These are phyloP conservation scores for Phytophthora sojae DNA, from an alignment of 352 stramenopile species.

Conservation along the genomic window DNA sequence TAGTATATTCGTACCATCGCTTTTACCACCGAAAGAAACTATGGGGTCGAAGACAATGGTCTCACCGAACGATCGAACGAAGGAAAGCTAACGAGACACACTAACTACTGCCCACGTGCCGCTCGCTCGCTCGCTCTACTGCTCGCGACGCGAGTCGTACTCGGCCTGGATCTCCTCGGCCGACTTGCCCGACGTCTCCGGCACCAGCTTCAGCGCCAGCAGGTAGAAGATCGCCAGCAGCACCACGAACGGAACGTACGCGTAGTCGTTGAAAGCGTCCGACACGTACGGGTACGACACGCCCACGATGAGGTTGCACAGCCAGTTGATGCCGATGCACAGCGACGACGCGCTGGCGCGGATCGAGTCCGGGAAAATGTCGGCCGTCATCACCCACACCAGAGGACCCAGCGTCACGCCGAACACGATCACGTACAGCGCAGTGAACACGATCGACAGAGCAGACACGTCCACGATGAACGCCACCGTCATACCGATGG, in stretches of 20 bases:
- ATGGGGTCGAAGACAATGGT: not conserved
- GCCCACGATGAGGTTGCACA: too few species aligned
- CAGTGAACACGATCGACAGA: too few species aligned
- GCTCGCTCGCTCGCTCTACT: slow-evolving; percentile 7
- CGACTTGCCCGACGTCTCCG: slow-evolving; percentile 63
- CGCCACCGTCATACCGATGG: too few species aligned
- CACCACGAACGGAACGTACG: slow-evolving; percentile 18
- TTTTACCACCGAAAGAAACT: too few species aligned
- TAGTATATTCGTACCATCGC: not conserved
- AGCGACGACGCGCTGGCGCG: too few species aligned
- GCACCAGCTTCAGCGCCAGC: slow-evolving; percentile 38
- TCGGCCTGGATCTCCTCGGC: slow-evolving; percentile 54
- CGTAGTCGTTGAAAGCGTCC: slow-evolving; percentile 11
- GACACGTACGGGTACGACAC: too few species aligned
- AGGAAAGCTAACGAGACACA: not conserved
- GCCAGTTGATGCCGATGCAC: too few species aligned
- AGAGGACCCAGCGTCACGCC: too few species aligned
- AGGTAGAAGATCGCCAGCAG: slow-evolving; percentile 12
- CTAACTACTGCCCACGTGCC: not conserved
- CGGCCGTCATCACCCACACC: too few species aligned
- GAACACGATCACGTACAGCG: too few species aligned
- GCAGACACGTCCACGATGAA: too few species aligned
- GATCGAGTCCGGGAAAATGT: too few species aligned
- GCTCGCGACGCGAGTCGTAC: slow-evolving; percentile 36
- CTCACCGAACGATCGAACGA: not conserved